A percentile compares a stretch with the other conserved stretches of the same genome.
Conservation (phyloP, 208 protist genomes). For the Leptomonas pyrrhocoris region DNA sequence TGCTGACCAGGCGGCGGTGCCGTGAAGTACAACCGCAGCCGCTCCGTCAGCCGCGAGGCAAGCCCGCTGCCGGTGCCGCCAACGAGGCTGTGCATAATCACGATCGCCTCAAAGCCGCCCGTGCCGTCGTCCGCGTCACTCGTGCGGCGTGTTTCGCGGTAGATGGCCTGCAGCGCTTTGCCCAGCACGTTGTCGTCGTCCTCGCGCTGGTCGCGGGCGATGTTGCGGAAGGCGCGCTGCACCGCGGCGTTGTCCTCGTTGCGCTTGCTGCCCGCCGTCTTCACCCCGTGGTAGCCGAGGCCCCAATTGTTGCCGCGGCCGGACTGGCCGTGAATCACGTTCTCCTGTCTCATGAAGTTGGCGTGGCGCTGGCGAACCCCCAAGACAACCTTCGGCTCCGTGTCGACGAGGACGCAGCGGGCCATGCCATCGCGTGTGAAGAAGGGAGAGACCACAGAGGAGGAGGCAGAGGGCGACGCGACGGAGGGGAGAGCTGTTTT, state of each 20-base stretch:
- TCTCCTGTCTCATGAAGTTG: slow-evolving; percentile 63
- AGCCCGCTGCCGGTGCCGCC: slow-evolving; percentile 88
- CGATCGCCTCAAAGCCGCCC: slow-evolving; percentile 70
- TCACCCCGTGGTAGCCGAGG: slow-evolving; percentile 83
- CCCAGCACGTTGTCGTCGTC: slow-evolving; percentile 58
- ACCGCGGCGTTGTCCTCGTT: slow-evolving; percentile 42
- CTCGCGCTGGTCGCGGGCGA: slow-evolving; percentile 66
- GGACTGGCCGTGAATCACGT: slow-evolving; percentile 78
- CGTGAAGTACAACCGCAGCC: slow-evolving; percentile 86
- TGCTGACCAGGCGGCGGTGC: slow-evolving; percentile 36
- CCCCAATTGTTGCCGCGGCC: slow-evolving; percentile 90
- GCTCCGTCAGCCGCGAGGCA: slow-evolving; percentile 72
- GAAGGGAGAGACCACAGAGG: slow-evolving; percentile 36
- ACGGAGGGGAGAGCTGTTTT: not conserved
- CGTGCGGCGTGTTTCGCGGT: slow-evolving; percentile 77
- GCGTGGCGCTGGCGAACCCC: slow-evolving; percentile 59
- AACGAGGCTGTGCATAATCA: slow-evolving; percentile 85
- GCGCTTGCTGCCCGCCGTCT: slow-evolving; percentile 43
- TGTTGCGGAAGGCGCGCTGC: slow-evolving; percentile 56
- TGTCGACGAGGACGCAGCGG: slow-evolving; percentile 84
- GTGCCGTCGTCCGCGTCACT: slow-evolving; percentile 29
- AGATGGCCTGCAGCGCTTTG: slow-evolving; percentile 68
- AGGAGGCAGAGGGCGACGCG: not conserved
- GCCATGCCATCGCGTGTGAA: slow-evolving; percentile 72
- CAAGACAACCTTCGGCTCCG: slow-evolving; percentile 88